Evolutionary conservation across 306 rosid genomes (phyloP), one percentile per base, ranked within the genome.

Genomic region (Neltuma alba): DNA sequence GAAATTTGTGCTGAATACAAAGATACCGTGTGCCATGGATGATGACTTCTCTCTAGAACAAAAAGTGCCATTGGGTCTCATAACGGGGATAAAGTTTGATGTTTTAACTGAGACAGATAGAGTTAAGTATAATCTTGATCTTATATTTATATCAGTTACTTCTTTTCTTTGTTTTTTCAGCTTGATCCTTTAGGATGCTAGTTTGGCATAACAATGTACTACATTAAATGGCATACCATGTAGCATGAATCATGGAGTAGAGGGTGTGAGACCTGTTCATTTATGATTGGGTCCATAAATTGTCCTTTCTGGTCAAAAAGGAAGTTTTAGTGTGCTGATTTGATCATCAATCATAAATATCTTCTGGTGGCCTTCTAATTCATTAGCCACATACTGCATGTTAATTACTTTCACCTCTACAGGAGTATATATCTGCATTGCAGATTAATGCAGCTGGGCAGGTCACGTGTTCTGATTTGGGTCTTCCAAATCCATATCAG

Each of bases 381-480:
- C 68, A 47, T 75, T 31, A 64, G 58, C 58, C 67, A 55, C 45
- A 28, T 37, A 37, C 62, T 74, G 45, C 42, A 68, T 82, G 63
- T 72, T 79, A 66, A 70, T 60, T 80, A 61, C 60, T 74, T 81
- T 82, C 52, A 62, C 70, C 73, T 74, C 75, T 80, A 75, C 92
- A 96, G 99, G 94, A 88, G 76, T 89, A 85, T 21, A 54, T 86
- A 41, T 85, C 96, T 38, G 83, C 81, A 27, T 41, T 87, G 77
- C 75, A 85, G 58, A 85, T 93, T 72, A 88, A 88, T 40, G 78
- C 94, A 64, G 76, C n/a, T 2, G 80, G 85, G 36, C 93, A 93
- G 89, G 97, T 96, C 70, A 91, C 88, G 16, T 91, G 92, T 80
- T 83, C 98, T 72, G 86, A 72, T 77, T 78, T 96, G 90, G 99